These are phyloP conservation scores for Leccinum longicurvipes DNA, from an alignment of 768 basidiomycete genomes.

Conservation along the genomic window DNA sequence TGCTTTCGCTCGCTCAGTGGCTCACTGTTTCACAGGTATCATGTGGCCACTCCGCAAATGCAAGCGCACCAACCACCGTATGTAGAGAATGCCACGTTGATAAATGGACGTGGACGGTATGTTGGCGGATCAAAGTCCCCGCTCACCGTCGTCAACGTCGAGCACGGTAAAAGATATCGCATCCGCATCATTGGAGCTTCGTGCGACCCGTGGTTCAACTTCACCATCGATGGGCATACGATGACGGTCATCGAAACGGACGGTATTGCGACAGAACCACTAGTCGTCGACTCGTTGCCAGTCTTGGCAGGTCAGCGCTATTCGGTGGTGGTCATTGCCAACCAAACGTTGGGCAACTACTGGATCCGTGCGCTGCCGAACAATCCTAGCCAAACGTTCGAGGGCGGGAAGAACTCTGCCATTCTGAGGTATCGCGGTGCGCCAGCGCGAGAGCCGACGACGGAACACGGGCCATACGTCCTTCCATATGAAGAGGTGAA, in stretches of 20 bases:
- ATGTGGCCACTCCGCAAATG: slow-evolving; percentile 14
- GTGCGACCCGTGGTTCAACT: slow-evolving; percentile 30
- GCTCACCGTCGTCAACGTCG: slow-evolving; percentile 34
- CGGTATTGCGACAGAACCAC: slow-evolving; percentile 36
- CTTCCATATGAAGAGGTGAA: slow-evolving; percentile 15
- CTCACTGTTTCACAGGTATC: slow-evolving; percentile 13
- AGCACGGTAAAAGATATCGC: slow-evolving; percentile 35
- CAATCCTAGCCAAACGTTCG: slow-evolving; percentile 29
- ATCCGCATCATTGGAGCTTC: slow-evolving; percentile 36
- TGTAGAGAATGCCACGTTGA: slow-evolving; percentile 30
- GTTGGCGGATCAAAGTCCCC: slow-evolving; percentile 22
- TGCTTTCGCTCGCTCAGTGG: slow-evolving; percentile 24
- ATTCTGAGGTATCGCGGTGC: slow-evolving; percentile 25
- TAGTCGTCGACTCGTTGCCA: slow-evolving; percentile 35
- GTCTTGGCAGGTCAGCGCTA: slow-evolving; percentile 44
- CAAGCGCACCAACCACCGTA: background rate
- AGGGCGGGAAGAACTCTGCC: slow-evolving; percentile 25
- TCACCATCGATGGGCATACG: slow-evolving; percentile 26
- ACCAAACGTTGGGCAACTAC: slow-evolving; percentile 41
- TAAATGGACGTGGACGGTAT: slow-evolving; percentile 39
- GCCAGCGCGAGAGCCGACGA: slow-evolving; percentile 26
- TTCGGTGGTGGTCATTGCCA: slow-evolving; percentile 42
- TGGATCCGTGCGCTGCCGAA: slow-evolving; percentile 21
- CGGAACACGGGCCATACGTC: slow-evolving; percentile 10
- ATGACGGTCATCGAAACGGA: slow-evolving; percentile 42